Evolutionary conservation across 495 filamentous ascomycete genomes (phyloP), one percentile per base, ranked within the genome.

Genomic region (Trypethelium eluteriae): DNA sequence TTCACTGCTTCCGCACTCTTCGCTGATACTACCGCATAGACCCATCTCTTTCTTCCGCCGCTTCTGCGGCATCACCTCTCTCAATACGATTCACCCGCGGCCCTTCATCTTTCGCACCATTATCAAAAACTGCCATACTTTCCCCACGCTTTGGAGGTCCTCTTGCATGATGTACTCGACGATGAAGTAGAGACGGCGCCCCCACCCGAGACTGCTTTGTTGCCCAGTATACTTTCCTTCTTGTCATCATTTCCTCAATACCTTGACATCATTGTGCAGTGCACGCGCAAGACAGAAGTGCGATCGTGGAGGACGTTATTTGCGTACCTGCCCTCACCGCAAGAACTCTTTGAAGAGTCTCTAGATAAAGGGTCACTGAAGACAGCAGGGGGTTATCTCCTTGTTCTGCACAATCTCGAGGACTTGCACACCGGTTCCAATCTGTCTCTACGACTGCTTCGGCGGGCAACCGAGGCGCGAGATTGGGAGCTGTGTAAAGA

Each of bases 401-500:
- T 99, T n/a, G 89, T 99, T 39, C 80, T 99, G 39, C 94, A 99
- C 74, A 93, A 91, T 0, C 89, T 98, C 65, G 92, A 96, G 70
- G 93, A 96, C 68, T 78, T 92, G 68, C 85, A 84, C n/a, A 82
- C 84, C 7, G 86, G 83, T 64, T 90, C 89, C 38, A 67, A 70
- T 70, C 88, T 93, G 70, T 87, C 93, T 53, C 88, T 97, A 0
- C 82, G 92, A 32, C 77, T 99, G 47, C 83, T 99, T 36, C 83
- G 84, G n/a, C 79, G 88, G 64, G 94, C 93, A 0, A 92, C 91
- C 66, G 83, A 85, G 38, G 90, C 91, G 76, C 85, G 84, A 35
- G 94, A 99, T 75, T 99, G 93, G 94, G 95, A 98, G 66, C 81
- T 98, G 4, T 98, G 95, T 76, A 96, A 92, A 69, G 95, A 99